phyloP scores from a whole-genome alignment of 2,329 filamentous ascomycete species.

The Elsinoe australis region DNA sequence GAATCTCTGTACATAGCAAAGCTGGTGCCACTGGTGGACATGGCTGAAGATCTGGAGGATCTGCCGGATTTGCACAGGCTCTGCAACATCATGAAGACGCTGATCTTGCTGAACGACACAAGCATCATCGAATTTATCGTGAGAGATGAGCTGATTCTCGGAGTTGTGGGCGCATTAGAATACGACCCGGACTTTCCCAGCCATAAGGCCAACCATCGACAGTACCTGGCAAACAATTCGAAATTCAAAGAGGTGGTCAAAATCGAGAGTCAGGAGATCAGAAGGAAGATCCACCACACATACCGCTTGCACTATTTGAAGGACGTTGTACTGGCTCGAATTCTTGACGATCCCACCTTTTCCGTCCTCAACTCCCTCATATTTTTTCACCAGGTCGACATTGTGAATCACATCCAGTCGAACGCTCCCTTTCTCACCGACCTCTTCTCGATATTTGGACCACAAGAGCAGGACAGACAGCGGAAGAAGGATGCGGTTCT shows the following conservation, averaged over 20 bases:
- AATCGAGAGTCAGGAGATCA: conserved; percentile 74
- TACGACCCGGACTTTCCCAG: conserved; percentile 97
- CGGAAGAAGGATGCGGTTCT: conserved; percentile 89
- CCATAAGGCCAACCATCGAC: conserved; percentile 94
- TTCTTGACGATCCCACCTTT: conserved; percentile 95
- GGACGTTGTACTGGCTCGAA: conserved; percentile 93
- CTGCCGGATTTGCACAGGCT: conserved; percentile 77
- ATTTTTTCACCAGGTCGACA: conserved; percentile 98
- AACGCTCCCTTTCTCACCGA: conserved; percentile 73
- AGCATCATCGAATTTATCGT: conserved; percentile 86
- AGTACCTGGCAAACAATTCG: conserved; percentile 80
- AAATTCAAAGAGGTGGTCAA: conserved; percentile 94
- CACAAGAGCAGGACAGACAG: conserved; percentile 54
- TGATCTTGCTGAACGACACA: conserved; percentile 91
- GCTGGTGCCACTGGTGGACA: conserved; percentile 74
- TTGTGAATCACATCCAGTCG: conserved; percentile 85
- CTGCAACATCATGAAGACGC: conserved; percentile 96
- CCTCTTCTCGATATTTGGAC: conserved; percentile 76
- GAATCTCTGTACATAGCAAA: conserved; percentile 69
- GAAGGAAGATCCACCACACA: conserved; percentile 89
- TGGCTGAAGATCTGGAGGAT: conserved; percentile 87
- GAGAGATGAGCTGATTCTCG: conserved; percentile 78
- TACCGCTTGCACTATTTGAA: conserved; percentile 95
- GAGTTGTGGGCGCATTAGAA: conserved; percentile 90
- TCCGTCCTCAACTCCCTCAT: conserved; percentile 95